Evolutionary conservation across 805 yeast species (phyloP).

Genomic region (Grigorovia jiainica): DNA sequence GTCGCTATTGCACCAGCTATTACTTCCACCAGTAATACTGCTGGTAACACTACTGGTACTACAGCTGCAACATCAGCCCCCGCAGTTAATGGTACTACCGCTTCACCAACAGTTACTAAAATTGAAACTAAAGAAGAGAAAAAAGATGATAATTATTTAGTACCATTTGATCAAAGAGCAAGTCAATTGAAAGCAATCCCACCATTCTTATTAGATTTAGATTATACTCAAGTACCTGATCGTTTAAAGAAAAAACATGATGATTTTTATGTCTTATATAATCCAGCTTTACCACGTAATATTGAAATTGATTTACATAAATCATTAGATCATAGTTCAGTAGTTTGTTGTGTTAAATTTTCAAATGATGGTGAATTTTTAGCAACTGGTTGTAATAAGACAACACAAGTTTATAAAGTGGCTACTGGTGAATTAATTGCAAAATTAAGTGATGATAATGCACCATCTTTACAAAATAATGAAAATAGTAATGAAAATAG

Average conservation of each 20-base stretch:
- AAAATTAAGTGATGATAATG: slow-evolving; percentile 66
- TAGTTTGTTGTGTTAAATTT: slow-evolving; percentile 94
- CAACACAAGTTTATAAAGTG: slow-evolving; percentile 90
- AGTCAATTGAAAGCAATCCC: slow-evolving; percentile 65
- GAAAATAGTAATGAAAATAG: slow-evolving; percentile 16
- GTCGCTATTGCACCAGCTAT: neutral
- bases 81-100: slow-evolving; percentile 11
- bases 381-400: slow-evolving; percentile 97
- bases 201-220: slow-evolving; percentile 68
- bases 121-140: neutral
- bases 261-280: slow-evolving; percentile 83
- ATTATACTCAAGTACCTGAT: slow-evolving; percentile 68
- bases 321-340: slow-evolving; percentile 86
- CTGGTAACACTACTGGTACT: neutral
- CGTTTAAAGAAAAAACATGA: slow-evolving; percentile 72
- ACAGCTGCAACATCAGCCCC: slow-evolving; percentile 1
- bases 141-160: slow-evolving; percentile 22
- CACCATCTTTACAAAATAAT: slow-evolving; percentile 4
- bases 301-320: slow-evolving; percentile 84
- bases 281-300: slow-evolving; percentile 68
- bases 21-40: neutral
- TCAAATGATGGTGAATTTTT: slow-evolving; percentile 83
- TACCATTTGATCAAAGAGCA: slow-evolving; percentile 33
- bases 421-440: slow-evolving; percentile 86
- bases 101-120: slow-evolving; percentile 4